Percentiles rank a stretch among this genome's conserved stretches.
These are phyloP conservation scores for Apophysomyces trapeziformis DNA, from an alignment of 371 early-diverging fungal species.

Conservation along the genomic window DNA sequence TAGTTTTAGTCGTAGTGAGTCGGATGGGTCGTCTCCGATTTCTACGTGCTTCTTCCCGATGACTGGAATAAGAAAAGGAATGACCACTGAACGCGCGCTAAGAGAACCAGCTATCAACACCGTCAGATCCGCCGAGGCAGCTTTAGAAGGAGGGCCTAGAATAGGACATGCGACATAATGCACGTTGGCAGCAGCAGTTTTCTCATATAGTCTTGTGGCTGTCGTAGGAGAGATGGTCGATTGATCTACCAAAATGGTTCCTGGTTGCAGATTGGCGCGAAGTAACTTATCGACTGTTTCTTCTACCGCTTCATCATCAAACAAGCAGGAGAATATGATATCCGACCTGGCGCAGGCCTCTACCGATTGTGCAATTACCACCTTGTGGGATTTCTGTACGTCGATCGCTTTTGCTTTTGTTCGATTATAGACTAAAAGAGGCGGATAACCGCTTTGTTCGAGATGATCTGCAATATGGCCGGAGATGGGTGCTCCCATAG, in stretches of 20 bases:
- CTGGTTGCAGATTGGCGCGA: conserved; percentile 23
- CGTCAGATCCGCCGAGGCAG: conserved; percentile 31
- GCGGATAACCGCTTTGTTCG: conserved; percentile 22
- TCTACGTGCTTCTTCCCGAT: conserved; percentile 48
- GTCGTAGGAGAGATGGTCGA: conserved; percentile 44
- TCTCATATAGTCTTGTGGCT: conserved; percentile 17
- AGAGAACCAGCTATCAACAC: conserved; percentile 35
- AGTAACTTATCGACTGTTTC: conserved; percentile 26
- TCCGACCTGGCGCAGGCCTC: conserved; percentile 42
- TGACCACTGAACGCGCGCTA: conserved; percentile 15
- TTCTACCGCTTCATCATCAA: conserved; percentile 53
- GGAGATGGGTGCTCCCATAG: conserved; percentile 58
- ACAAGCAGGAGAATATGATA: conserved; percentile 54
- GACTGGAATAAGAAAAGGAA: conserved; percentile 34
- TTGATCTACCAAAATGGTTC: conserved; percentile 44
- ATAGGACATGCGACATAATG: conserved; percentile 43
- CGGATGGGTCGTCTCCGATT: conserved; percentile 48
- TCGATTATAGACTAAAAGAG: conserved; percentile 58
- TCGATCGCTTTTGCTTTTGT: conserved; percentile 42
- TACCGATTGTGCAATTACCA: conserved; percentile 29
- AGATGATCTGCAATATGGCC: conserved; percentile 35
- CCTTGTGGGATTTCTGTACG: conserved; percentile 28
- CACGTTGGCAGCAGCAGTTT: conserved; percentile 18
- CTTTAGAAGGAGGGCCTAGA: conserved; percentile 47
- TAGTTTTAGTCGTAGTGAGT: conserved; percentile 60